Conservation (phyloP, 2,329 filamentous ascomycete species). For the Pseudopithomyces maydicus region DNA sequence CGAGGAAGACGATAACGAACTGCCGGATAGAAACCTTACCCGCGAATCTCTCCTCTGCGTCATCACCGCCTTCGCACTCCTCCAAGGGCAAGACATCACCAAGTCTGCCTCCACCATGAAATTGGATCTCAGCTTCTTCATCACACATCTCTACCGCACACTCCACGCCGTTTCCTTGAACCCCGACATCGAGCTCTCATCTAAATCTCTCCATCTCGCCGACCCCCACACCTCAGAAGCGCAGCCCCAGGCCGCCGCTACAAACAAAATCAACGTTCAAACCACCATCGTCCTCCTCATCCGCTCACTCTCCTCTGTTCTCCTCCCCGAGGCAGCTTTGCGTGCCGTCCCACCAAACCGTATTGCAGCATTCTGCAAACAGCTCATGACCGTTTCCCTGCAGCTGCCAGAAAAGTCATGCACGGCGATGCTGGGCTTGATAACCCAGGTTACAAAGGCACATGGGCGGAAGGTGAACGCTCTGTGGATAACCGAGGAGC, state of each 20-base stretch:
- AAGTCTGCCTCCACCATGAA: constrained; percentile 81
- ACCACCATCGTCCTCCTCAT: constrained; percentile 93
- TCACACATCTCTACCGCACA: constrained; percentile 87
- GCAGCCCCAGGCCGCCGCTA: constrained; percentile 45
- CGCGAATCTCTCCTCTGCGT: constrained; percentile 92
- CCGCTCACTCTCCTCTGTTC: constrained; percentile 79
- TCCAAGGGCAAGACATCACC: constrained; percentile 90
- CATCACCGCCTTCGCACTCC: constrained; percentile 93
- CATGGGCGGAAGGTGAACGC: constrained; percentile 81
- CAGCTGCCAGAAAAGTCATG: constrained; percentile 91
- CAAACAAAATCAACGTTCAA: constrained; percentile 86
- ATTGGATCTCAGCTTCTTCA: constrained; percentile 94
- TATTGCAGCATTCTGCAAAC: constrained; percentile 91
- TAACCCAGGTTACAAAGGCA: constrained; percentile 78
- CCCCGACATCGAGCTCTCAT: constrained; percentile 81
- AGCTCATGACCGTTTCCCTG: constrained; percentile 79
- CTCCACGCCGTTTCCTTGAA: constrained; percentile 79
- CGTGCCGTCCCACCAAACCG: constrained; percentile 78
- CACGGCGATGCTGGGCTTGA: constrained; percentile 76
- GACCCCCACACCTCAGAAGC: constrained; percentile 62
- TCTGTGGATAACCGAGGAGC: constrained; percentile 95
- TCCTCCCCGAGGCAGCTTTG: constrained; percentile 76
- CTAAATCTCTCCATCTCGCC: constrained; percentile 73
- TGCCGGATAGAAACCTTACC: constrained; percentile 68
- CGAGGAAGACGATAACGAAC: constrained; percentile 56